phyloP scores from a whole-genome alignment of 257 asterid genomes.

The Ilex aquifolium region DNA sequence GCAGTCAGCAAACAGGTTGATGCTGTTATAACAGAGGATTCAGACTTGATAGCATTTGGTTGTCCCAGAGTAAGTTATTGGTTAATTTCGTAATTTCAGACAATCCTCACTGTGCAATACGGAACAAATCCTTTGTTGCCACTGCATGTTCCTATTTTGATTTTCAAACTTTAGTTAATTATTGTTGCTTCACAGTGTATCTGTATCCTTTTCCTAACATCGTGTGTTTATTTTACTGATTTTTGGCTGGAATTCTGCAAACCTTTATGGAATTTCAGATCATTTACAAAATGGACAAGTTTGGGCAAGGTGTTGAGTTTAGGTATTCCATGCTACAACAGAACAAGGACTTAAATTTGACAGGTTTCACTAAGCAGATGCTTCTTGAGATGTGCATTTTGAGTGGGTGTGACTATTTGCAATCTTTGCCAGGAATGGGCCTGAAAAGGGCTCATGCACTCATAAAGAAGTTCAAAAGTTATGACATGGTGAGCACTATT shows the following conservation, averaged over 20 bases:
- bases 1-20: slow-evolving; percentile 77
- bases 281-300: slow-evolving; percentile 96
- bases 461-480: slow-evolving; percentile 65
- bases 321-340: slow-evolving; percentile 48
- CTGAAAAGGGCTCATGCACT: slow-evolving; percentile 79
- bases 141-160: background rate
- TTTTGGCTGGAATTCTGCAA: background rate
- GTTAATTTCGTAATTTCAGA: background rate
- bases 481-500: slow-evolving; percentile 53
- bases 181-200: background rate
- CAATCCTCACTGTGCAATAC: too few species aligned
- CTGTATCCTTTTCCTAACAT: background rate
- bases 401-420: slow-evolving; percentile 97
- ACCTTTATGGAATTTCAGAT: slow-evolving; percentile 41
- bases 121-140: background rate
- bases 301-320: slow-evolving; percentile 95
- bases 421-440: slow-evolving; percentile 94
- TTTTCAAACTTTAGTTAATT: background rate
- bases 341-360: slow-evolving; percentile 66
- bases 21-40: slow-evolving; percentile 95
- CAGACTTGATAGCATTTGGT: slow-evolving; percentile 89
- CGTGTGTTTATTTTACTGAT: background rate
- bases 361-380: slow-evolving; percentile 81
- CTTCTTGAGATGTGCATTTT: slow-evolving; percentile 94
- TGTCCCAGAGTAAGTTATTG: slow-evolving; percentile 83